A percentile compares a stretch with the other conserved stretches of the same genome.
Conservation (phyloP, 371 early-diverging fungal genomes). For the Capillidium heterosporum region DNA sequence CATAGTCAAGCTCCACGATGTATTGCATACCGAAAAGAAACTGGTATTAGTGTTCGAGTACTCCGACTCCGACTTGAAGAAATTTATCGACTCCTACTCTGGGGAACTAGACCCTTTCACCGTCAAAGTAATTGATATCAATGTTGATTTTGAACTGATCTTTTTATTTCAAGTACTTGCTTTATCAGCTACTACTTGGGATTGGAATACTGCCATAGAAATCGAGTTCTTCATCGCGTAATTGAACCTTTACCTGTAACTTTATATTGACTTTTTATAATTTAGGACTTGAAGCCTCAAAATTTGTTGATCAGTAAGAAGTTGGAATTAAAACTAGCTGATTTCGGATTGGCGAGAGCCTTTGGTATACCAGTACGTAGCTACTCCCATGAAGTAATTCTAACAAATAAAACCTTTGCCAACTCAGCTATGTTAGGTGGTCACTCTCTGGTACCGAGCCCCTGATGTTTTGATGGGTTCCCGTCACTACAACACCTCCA, state of each 20-base stretch:
- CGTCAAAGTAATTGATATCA: conserved; percentile 35
- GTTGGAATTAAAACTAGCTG: conserved; percentile 85
- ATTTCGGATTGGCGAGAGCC: conserved; percentile 94
- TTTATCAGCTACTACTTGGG: conserved; percentile 71
- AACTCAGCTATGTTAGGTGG: conserved; percentile 30
- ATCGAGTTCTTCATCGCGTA: conserved; percentile 63
- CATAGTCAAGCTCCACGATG: conserved; percentile 87
- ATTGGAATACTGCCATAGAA: conserved; percentile 61
- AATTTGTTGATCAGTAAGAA: conserved; percentile 62
- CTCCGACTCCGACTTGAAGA: conserved; percentile 86
- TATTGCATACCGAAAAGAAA: conserved; percentile 87
- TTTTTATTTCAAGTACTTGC: conserved; percentile 29
- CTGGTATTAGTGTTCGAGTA: conserved; percentile 91
- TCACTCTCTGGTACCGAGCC: conserved; percentile 89
- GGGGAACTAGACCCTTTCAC: conserved; percentile 61
- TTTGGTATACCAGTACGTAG: conserved; percentile 93
- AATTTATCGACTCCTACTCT: conserved; percentile 67
- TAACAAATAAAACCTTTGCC: conserved; percentile 7
- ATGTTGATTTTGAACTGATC: background rate
- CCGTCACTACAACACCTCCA: conserved; percentile 88
- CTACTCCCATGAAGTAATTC: conserved; percentile 90
- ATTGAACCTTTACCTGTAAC: conserved; percentile 3
- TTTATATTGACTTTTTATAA: background rate
- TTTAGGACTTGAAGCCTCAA: conserved; percentile 73
- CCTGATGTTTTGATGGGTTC: conserved; percentile 99